Evolutionary conservation across 129 eudicot species (phyloP), one percentile per base, ranked within the genome.

Genomic region (Escallonia rubra): DNA sequence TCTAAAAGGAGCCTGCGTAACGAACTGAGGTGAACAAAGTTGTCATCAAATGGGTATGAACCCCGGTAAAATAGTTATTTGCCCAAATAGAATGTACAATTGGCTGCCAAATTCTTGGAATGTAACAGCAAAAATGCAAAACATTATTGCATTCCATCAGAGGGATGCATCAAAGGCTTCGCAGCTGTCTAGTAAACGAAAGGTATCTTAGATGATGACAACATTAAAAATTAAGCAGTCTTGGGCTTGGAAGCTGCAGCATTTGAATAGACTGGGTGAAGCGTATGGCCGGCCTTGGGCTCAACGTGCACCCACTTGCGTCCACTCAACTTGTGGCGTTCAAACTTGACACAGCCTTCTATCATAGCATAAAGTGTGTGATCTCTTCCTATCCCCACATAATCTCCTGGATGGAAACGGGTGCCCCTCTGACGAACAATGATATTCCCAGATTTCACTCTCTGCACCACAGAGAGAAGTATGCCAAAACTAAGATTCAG

Each of bases 221-320:
- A 9, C 50, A 46, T 5, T 6, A 2, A 46, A 46, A 6, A 5
- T 46, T 46, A 5, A 44, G 95, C 41, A 8, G 81, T 73, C 51
- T 80, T 76, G 41, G 71, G 48, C 66, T 72, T 45, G 40, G 83
- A 11, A 74, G 79, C 69, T 41, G 63, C 76, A 48, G 69, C 54
- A 64, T 66, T 77, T 3, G 65, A 60, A 64, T 87, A 90, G 59
- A 87, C 41, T 0, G 97, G 97, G 78, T 87, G 97, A 62, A 87
- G 61, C 48, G 72, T 71, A 43, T 78, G 83, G 57, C 97, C 97
- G 23, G 87, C 95, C 80, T 87, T 87, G 44, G 97, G 97, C 73
- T 90, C 97, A 6, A 90, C 90, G 57, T 80, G 92, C 44, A 90
- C 81, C 97, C 97, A 91, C 72, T 87, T 91, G 62, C 97, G 92